Evolutionary conservation across 2,329 filamentous ascomycete species (phyloP), one percentile per base, ranked within the genome.

Genomic region (Claviceps monticola): DNA sequence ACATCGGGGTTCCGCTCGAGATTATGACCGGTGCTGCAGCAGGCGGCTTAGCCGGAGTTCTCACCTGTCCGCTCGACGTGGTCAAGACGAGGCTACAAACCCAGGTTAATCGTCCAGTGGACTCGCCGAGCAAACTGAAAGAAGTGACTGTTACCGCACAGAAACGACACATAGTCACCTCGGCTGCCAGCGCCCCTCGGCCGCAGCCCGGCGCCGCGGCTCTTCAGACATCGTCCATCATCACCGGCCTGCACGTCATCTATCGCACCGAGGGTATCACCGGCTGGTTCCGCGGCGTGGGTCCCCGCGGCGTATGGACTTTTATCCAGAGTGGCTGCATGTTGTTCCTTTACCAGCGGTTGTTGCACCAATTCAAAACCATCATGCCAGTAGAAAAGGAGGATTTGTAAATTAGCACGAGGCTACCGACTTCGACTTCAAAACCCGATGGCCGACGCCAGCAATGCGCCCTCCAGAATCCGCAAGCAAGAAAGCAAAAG

Each of bases 71-170:
- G 1, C 79, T 98, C 56, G 93, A 98, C 62, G 93, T 98, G 5
- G 91, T 98, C 55, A 98, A 98, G 71, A 98, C 93, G 0, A 79
- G 93, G 51, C 84, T 96, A 37, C 94, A 98, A 67, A 98, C 93
- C 0, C 93, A 98, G 66, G 79, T 94, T 53, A 71, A 75, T 53
- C 62, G 73, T 1, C 39, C 66, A 55, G 16, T 63, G 61, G 51
- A 64, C 49, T 29, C 57, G 52, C 23, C 58, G 34, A 61, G 62
- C 54, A 54, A 29, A 51, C 39, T 54, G 16, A 66, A 63, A 41
- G 66, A 68, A 36, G 59, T 66, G 13, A 69, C 71, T 61, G 63
- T 70, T 61, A 62, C 71, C 16, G 62, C 71, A 13, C 80, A 86
- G 60, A 83, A 78, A 55, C 80, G 88, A 45, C 76, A 77, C 8